Conservation (phyloP, 202 grass and related monocot species). For the Digitaria exilis region DNA sequence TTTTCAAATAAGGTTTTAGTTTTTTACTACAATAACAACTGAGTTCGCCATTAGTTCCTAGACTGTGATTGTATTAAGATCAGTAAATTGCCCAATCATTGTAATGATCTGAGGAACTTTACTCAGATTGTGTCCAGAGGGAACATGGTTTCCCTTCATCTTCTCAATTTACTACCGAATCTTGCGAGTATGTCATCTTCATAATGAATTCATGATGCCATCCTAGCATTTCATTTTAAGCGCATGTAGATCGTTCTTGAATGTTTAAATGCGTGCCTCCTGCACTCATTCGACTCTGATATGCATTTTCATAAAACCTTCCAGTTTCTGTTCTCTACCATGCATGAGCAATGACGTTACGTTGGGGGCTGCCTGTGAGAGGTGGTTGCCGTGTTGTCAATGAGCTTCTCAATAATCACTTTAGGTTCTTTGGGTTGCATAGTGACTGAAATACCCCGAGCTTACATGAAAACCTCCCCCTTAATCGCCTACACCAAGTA, state of each 20-base stretch:
- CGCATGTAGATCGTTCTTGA: background rate
- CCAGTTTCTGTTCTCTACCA: background rate
- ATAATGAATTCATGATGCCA: background rate
- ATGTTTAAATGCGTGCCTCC: background rate
- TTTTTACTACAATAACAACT: background rate
- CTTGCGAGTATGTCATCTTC: background rate
- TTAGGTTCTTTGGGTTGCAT: background rate
- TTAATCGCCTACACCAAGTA: background rate
- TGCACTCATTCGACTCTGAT: background rate
- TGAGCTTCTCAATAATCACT: background rate
- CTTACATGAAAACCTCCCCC: background rate
- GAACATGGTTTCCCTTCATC: background rate
- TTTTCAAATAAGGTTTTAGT: background rate
- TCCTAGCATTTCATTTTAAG: background rate
- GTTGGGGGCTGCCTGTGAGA: background rate
- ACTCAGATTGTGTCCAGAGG: background rate
- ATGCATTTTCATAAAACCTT: background rate
- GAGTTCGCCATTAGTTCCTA: background rate
- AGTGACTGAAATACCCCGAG: background rate
- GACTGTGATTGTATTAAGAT: background rate
- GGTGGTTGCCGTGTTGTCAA: background rate
- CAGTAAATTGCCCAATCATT: background rate
- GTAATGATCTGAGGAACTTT: background rate
- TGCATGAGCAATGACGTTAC: background rate
- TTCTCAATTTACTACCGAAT: background rate